Conservation (phyloP, 768 basidiomycete species). For the Tylopilus subfusipes region DNA sequence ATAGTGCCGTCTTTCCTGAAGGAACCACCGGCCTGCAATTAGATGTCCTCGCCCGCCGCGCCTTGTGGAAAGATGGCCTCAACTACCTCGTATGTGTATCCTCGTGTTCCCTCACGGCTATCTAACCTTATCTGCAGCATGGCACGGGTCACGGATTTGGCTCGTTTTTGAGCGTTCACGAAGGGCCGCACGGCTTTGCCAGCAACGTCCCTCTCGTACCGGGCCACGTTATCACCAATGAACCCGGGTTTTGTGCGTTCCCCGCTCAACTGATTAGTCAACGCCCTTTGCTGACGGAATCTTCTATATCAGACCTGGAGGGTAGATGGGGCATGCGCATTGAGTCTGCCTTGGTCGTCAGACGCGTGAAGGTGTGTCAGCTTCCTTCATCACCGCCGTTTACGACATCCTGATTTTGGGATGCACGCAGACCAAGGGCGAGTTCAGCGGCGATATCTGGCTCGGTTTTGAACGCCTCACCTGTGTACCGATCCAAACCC, state of each 20-base stretch:
- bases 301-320: conserved; percentile 53
- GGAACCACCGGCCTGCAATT: conserved; percentile 81
- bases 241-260: conserved; percentile 85
- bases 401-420: conserved; percentile 5
- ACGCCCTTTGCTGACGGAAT: conserved; percentile 14
- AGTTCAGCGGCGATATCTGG: conserved; percentile 75
- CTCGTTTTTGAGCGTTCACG: conserved; percentile 81
- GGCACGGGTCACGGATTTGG: conserved; percentile 92
- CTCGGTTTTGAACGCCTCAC: conserved; percentile 90
- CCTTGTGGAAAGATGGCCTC: conserved; percentile 82
- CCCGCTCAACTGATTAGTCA: conserved; percentile 5
- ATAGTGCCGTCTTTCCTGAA: conserved; percentile 85
- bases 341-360: conserved; percentile 80
- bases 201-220: conserved; percentile 64
- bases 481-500: conserved; percentile 89
- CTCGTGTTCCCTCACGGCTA: conserved; percentile 4
- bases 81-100: conserved; percentile 63
- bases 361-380: conserved; percentile 45
- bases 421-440: conserved; percentile 55
- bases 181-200: conserved; percentile 79
- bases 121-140: conserved; percentile 49
- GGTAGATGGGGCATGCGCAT: conserved; percentile 88
- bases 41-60: conserved; percentile 86
- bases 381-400: conserved; percentile 4
- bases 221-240: conserved; percentile 93